Evolutionary conservation across 2,329 filamentous ascomycete genomes (phyloP).

Genomic region (Podosphaera xanthii): DNA sequence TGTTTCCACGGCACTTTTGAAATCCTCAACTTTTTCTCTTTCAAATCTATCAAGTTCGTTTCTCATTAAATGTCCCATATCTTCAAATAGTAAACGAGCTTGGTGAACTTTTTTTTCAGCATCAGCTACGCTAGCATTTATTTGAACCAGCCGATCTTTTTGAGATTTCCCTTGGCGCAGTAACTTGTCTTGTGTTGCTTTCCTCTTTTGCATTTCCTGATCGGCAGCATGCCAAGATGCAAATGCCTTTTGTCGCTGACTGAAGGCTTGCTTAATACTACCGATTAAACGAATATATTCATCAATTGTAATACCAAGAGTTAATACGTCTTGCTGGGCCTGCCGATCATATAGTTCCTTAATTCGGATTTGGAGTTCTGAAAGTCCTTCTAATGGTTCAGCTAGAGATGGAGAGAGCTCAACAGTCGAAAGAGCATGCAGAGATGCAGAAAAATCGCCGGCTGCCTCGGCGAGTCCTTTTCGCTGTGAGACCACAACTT

Average conservation of each 20-base stretch:
- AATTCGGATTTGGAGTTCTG: conserved; percentile 82
- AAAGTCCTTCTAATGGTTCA: conserved; percentile 71
- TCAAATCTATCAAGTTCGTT: conserved; percentile 84
- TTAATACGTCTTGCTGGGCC: conserved; percentile 88
- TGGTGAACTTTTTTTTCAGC: conserved; percentile 85
- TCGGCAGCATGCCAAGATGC: conserved; percentile 87
- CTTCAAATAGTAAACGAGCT: conserved; percentile 73
- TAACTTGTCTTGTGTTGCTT: conserved; percentile 78
- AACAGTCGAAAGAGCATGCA: conserved; percentile 81
- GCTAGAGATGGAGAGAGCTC: conserved; percentile 79
- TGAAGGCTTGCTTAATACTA: conserved; percentile 81
- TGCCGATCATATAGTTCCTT: conserved; percentile 89
- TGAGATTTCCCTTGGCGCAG: conserved; percentile 84
- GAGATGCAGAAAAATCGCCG: conserved; percentile 73
- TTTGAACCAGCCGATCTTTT: conserved; percentile 82
- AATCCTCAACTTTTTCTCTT: conserved; percentile 93
- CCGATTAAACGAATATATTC: conserved; percentile 95
- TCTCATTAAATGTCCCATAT: conserved; percentile 89
- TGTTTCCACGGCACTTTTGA: conserved; percentile 94
- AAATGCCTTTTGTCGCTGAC: conserved; percentile 83
- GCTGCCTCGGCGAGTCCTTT: conserved; percentile 87
- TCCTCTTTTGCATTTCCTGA: conserved; percentile 73
- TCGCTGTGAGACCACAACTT: conserved; percentile 74
- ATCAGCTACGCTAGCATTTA: conserved; percentile 82
- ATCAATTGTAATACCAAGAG: conserved; percentile 89